These are phyloP conservation scores for Teratosphaeria epicoccoides DNA, from an alignment of 2,329 filamentous ascomycete species.

Conservation along the genomic window DNA sequence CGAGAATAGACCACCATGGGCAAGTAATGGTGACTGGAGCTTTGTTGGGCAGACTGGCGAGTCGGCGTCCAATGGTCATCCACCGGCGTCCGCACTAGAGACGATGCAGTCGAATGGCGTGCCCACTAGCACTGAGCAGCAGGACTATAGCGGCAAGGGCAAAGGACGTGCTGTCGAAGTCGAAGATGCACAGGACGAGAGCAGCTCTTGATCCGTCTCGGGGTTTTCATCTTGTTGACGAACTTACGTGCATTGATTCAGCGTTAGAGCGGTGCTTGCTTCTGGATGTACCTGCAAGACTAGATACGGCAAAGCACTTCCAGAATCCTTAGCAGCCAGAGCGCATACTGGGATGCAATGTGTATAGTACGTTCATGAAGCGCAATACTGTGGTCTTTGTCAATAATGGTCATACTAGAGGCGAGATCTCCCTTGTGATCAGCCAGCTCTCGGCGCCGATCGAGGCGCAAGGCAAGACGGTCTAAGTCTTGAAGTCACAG, in stretches of 20 bases:
- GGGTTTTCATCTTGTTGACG: neutral
- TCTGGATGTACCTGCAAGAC: neutral
- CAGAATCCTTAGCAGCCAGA: neutral
- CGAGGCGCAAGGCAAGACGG: constrained; percentile 43
- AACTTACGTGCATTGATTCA: neutral
- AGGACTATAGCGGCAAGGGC: constrained; percentile 20
- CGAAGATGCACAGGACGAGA: constrained; percentile 27
- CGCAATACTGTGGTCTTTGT: constrained; percentile 51
- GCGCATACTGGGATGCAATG: neutral
- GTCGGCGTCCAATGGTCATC: neutral
- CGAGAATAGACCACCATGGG: constrained; percentile 8
- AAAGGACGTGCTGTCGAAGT: constrained; percentile 30
- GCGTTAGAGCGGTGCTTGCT: neutral
- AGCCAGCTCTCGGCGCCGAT: constrained; percentile 50
- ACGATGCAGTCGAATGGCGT: neutral
- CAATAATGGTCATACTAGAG: constrained; percentile 57
- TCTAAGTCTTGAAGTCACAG: constrained; percentile 45
- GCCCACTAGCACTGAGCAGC: neutral
- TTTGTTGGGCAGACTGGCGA: constrained; percentile 7
- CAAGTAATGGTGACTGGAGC: constrained; percentile 9
- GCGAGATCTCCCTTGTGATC: constrained; percentile 64
- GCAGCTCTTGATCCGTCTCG: neutral
- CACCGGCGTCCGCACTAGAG: neutral
- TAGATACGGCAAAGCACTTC: neutral
- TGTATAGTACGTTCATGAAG: neutral